Evolutionary conservation across 1,284 basidiomycete species (phyloP).

Genomic region (Schizophyllum amplum): DNA sequence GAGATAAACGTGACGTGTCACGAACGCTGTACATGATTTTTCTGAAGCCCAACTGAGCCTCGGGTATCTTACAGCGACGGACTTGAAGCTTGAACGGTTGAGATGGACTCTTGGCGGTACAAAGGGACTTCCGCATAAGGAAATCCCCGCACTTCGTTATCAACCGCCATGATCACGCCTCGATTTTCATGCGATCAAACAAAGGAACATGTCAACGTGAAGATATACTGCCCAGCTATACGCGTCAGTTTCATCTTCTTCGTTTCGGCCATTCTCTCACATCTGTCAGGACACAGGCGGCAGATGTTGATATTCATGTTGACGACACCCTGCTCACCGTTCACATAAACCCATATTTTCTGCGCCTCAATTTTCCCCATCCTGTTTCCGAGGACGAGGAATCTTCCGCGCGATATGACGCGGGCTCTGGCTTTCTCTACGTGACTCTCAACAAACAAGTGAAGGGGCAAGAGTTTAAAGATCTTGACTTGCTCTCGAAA

Average conservation of each 20-base stretch:
- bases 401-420: slow-evolving; percentile 66
- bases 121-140: slow-evolving; percentile 1
- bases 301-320: slow-evolving; percentile 71
- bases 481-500: slow-evolving; percentile 69
- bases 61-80: too few relatives aligned
- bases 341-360: slow-evolving; percentile 74
- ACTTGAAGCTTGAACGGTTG: too few relatives aligned
- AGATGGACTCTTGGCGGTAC: not conserved
- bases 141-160: not conserved
- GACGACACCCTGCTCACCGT: slow-evolving; percentile 64
- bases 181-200: slow-evolving; percentile 70
- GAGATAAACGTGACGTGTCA: too few relatives aligned
- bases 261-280: slow-evolving; percentile 6
- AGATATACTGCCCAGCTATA: slow-evolving; percentile 69
- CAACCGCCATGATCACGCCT: slow-evolving; percentile 63
- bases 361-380: slow-evolving; percentile 66
- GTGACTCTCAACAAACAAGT: slow-evolving; percentile 61
- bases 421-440: slow-evolving; percentile 60
- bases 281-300: slow-evolving; percentile 44
- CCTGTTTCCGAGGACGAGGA: slow-evolving; percentile 58
- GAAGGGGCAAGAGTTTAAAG: slow-evolving; percentile 58
- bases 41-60: too few relatives aligned
- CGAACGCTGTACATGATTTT: too few relatives aligned
- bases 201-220: slow-evolving; percentile 46
- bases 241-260: slow-evolving; percentile 42